Percentiles rank a stretch among this genome's conserved stretches.
phyloP scores from a whole-genome alignment of 2,329 filamentous ascomycete genomes.

The Talaromyces sp. region DNA sequence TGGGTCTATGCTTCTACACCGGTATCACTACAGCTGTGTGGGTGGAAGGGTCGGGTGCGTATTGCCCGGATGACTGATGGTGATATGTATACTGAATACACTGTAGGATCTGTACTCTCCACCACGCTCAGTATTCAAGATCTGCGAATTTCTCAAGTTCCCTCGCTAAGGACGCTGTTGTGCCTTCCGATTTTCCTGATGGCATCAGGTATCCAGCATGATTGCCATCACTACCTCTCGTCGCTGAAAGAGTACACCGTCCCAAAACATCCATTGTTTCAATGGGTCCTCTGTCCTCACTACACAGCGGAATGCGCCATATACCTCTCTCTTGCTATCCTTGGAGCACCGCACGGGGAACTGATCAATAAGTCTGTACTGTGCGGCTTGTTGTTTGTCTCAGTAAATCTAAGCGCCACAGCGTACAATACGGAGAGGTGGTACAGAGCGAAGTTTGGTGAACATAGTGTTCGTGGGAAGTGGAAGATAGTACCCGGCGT shows the following conservation, averaged over 20 bases:
- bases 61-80: not conserved
- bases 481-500: constrained; percentile 71
- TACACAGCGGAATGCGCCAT: constrained; percentile 85
- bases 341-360: constrained; percentile 65
- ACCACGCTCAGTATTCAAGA: constrained; percentile 33
- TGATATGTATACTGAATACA: not conserved
- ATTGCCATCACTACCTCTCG: constrained; percentile 67
- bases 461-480: constrained; percentile 56
- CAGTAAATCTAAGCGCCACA: constrained; percentile 75
- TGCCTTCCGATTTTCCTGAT: constrained; percentile 63
- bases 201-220: constrained; percentile 70
- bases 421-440: constrained; percentile 73
- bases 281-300: constrained; percentile 74
- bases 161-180: constrained; percentile 52
- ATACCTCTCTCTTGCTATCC: constrained; percentile 72
- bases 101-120: constrained; percentile 31
- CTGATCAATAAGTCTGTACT: constrained; percentile 70
- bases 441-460: constrained; percentile 74
- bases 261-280: constrained; percentile 70
- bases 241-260: constrained; percentile 77
- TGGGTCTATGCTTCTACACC: constrained; percentile 76
- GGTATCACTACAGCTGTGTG: constrained; percentile 72
- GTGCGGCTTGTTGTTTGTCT: constrained; percentile 68
- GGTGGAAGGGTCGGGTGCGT: constrained; percentile 73
- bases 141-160: constrained; percentile 37